Conservation (phyloP, 495 filamentous ascomycete genomes). For the Penicillium subrubescens region DNA sequence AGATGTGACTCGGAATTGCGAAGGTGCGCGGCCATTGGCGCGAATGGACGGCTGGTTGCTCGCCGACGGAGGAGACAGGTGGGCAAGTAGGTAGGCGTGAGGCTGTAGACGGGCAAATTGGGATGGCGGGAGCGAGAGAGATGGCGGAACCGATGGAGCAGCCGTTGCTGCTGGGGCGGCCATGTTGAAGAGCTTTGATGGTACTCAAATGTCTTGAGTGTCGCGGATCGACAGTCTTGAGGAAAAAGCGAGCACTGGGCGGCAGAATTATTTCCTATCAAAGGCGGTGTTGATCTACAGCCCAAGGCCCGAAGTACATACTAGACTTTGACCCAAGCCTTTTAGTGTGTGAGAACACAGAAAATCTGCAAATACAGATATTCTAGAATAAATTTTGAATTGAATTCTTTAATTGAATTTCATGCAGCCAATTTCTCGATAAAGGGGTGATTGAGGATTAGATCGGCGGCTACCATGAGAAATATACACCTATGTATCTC, state of each 20-base stretch:
- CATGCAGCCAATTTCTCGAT: too few species aligned
- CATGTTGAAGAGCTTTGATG: slow-evolving; percentile 21
- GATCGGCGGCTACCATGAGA: too few species aligned
- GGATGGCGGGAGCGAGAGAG: slow-evolving; percentile 72
- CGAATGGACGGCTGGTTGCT: slow-evolving; percentile 60
- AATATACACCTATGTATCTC: too few species aligned
- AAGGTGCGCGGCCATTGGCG: slow-evolving; percentile 74
- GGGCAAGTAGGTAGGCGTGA: slow-evolving; percentile 83
- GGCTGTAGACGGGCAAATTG: slow-evolving; percentile 91
- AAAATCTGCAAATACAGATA: background rate
- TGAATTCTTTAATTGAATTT: too few species aligned
- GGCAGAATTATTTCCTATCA: slow-evolving; percentile 39
- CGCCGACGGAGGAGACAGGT: slow-evolving; percentile 66
- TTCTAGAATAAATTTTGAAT: too few species aligned
- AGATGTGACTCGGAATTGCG: slow-evolving; percentile 66
- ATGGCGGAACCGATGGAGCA: slow-evolving; percentile 34
- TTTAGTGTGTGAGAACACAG: background rate
- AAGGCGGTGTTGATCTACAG: slow-evolving; percentile 12
- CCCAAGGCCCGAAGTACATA: slow-evolving; percentile 6
- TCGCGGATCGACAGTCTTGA: background rate
- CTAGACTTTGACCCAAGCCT: too few species aligned
- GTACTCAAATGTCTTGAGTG: background rate
- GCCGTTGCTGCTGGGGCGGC: slow-evolving; percentile 28
- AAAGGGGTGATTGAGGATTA: too few species aligned
- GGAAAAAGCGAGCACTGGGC: slow-evolving; percentile 31